Evolutionary conservation across 305 asterid species (phyloP).

Genomic region (Solanum hybrid): DNA sequence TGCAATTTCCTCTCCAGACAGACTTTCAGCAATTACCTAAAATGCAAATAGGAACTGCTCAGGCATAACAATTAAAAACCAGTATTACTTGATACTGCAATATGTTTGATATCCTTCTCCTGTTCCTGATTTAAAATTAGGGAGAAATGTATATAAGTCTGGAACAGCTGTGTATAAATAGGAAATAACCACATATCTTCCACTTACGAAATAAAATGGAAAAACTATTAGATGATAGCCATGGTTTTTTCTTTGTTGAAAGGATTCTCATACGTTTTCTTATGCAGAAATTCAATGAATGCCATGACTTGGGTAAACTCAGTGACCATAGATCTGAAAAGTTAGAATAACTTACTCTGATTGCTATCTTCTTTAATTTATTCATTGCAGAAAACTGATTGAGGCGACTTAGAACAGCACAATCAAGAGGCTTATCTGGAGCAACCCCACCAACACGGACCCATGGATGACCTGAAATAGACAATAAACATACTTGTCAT

Average conservation of each 20-base stretch:
- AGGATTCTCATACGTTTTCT: background rate
- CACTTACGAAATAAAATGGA: background rate
- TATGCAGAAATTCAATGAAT: background rate
- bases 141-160: background rate
- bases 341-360: slow-evolving; percentile 41
- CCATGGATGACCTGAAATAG: slow-evolving; percentile 76
- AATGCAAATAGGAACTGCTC: slow-evolving; percentile 1
- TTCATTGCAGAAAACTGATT: slow-evolving; percentile 92
- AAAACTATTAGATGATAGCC: background rate
- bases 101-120: background rate
- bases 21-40: slow-evolving; percentile 81
- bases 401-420: slow-evolving; percentile 67
- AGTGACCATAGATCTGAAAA: background rate
- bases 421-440: slow-evolving; percentile 83
- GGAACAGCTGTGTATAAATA: background rate
- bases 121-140: background rate
- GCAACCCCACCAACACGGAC: slow-evolving; percentile 60
- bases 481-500: background rate
- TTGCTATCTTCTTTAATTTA: slow-evolving; percentile 79
- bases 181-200: background rate
- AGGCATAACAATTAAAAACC: background rate
- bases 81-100: background rate
- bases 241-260: background rate
- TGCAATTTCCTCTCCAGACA: slow-evolving; percentile 83
- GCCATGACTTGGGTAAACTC: background rate